These are phyloP conservation scores for Hypoxylon perforatum DNA, from an alignment of 495 filamentous ascomycete genomes.

Conservation along the genomic window DNA sequence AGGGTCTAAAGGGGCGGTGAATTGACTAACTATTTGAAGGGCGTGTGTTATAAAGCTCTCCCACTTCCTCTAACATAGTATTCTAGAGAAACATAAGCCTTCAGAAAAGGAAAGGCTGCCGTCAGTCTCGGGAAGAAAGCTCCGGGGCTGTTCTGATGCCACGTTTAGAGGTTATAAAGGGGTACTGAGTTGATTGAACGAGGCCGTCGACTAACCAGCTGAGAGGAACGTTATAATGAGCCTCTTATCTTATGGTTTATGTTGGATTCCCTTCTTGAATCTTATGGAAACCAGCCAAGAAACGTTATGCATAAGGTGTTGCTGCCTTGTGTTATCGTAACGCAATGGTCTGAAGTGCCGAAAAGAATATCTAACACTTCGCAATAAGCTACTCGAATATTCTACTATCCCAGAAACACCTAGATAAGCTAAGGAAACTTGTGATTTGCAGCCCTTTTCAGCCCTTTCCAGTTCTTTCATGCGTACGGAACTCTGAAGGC, in stretches of 20 bases:
- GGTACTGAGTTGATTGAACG: neutral
- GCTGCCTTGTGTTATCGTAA: neutral
- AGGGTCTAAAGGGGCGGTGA: too few relatives aligned
- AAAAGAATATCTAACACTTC: neutral
- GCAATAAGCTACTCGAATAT: neutral
- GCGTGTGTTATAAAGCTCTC: neutral
- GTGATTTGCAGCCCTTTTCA: neutral
- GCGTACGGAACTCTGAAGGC: neutral
- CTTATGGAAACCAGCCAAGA: neutral
- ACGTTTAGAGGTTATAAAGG: neutral
- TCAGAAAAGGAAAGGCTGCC: too few relatives aligned
- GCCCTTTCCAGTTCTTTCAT: neutral
- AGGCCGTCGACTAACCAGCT: neutral
- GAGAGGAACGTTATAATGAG: neutral
- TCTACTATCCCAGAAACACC: constrained; percentile 2
- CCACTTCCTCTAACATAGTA: neutral
- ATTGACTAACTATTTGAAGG: too few relatives aligned
- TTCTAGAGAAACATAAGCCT: neutral
- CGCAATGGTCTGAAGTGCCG: neutral
- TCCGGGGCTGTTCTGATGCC: neutral
- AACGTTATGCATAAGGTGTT: neutral
- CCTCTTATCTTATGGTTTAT: neutral
- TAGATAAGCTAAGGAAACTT: neutral
- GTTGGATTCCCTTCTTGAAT: neutral
- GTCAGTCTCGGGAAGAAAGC: neutral